Base-by-base conservation (phyloP, 257 asterid genomes). In the Solanum virginianum region DNA sequence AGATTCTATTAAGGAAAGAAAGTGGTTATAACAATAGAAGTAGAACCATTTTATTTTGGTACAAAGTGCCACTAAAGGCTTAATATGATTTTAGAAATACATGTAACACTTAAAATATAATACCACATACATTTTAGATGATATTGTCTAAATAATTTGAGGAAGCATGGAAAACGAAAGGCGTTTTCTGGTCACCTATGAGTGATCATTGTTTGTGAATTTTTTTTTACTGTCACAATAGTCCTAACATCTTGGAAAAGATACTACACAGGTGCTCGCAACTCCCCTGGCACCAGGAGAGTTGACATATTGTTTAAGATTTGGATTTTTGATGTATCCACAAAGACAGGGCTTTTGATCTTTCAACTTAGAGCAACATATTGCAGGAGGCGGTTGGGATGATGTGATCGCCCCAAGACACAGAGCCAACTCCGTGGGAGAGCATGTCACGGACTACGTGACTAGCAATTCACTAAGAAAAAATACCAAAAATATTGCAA, bases 271-370 rank as follows among this genome's bases (percentile, higher is more conserved):
- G 2, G 71, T 14, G n/a, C 2, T 53, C 12, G 88, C 71, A 84
- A 89, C 84, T 77, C 10, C 85, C 22, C 17, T 18, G 80, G 88
- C 88, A 70, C 72, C 80, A 13, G 91, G 87, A 43, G 89, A 85
- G 79, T 87, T 87, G 14, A 89, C 79, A 55, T 82, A 89, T 26
- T 47, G 87, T 15, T 53, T 39, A 7, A 85, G 75, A 36, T 8
- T 82, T 55, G 89, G 91, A 55, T 89, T 47, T 49, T 36, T 80
- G 45, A 83, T 20, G 15, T 89, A 89, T 11, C 87, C 87, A 72
- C 91, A 89, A 51, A 89, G 88, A 84, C 89, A 89, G 45, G 91
- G 91, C 63, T 41, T 83, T 69, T 89, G 91, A 59, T 83, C 84
- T 51, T 18, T 80, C 82, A 89, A 82, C 66, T 80, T 85, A 20